Evolutionary conservation across 768 basidiomycete genomes (phyloP), one percentile per base, ranked within the genome.

Genomic region (Crepidotus variabilis): DNA sequence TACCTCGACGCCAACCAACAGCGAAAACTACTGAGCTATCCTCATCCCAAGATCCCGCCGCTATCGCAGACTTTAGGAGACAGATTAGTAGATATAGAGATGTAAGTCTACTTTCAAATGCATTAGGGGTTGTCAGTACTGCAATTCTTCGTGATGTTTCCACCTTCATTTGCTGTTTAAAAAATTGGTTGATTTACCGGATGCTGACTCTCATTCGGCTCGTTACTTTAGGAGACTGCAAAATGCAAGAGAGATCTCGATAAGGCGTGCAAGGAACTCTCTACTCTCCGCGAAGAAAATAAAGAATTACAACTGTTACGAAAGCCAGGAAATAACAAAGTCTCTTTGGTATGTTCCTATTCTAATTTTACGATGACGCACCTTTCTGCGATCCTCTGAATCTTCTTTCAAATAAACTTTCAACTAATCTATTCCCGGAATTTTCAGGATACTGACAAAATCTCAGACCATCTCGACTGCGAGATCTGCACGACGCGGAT

Each of bases 401-500:
- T n/a, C n/a, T 47, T 34, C 47, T 43, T 48, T 14, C 49, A 3
- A 28, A 28, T 28, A 28, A 55, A 49, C 33, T 10, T 21, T 48
- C 22, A 43, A 35, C 33, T 52, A 45, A 21, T 21, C 33, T 24
- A 22, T 32, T 45, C 53, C 18, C 24, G 14, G 13, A 14, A 7
- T 43, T 46, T 3, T 20, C 48, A 84, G 83, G 71, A 78, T 57
- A 22, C 70, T n/a, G 61, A 68, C 0, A 61, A 77, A 34, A 57
- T 90, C 0, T 81, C 83, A 28, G 87, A 88, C 22, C 63, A 75
- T 47, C 65, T 83, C 11, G 75, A 69, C 43, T 91, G 88, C 63
- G 86, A 86, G 57, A 80, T 91, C 43, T 91, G 88, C 65, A 76
- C 80, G 0, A 57, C 69, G 43, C 77, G 77, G 56, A 82, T 90